These are phyloP conservation scores for Irpex rosettiformis DNA, from an alignment of 1,284 basidiomycete species.

Conservation along the genomic window DNA sequence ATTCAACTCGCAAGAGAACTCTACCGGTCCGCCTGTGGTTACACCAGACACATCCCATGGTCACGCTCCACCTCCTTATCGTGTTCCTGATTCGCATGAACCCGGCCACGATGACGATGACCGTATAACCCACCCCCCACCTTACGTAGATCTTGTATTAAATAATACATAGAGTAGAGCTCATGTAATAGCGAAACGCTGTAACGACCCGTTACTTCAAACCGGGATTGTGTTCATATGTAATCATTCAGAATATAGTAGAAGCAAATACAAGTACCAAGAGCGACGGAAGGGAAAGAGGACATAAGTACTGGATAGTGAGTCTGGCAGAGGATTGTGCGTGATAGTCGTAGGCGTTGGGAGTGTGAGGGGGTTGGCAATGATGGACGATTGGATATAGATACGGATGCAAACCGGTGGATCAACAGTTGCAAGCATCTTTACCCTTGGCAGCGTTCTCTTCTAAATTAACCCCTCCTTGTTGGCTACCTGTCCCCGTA, in stretches of 20 bases:
- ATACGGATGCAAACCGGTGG: slow-evolving; percentile 1
- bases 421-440: slow-evolving; percentile 76
- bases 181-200: neutral
- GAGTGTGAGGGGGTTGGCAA: neutral
- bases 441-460: slow-evolving; percentile 65
- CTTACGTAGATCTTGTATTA: slow-evolving; percentile 40
- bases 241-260: slow-evolving; percentile 24
- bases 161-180: slow-evolving; percentile 6
- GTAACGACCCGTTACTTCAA: neutral
- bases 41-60: slow-evolving; percentile 26
- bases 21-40: slow-evolving; percentile 7
- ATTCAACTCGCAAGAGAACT: slow-evolving; percentile 10
- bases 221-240: slow-evolving; percentile 15
- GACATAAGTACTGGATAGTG: slow-evolving; percentile 18
- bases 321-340: slow-evolving; percentile 20
- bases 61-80: slow-evolving; percentile 49
- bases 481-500: slow-evolving; percentile 45
- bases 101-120: slow-evolving; percentile 30
- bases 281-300: slow-evolving; percentile 19
- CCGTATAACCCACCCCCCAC: slow-evolving; percentile 35
- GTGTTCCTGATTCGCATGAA: slow-evolving; percentile 42
- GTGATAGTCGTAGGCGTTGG: slow-evolving; percentile 16
- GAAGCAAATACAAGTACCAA: slow-evolving; percentile 33
- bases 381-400: neutral
- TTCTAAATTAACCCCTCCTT: slow-evolving; percentile 71